Evolutionary conservation across 2,329 filamentous ascomycete species (phyloP).

Genomic region (Aspergillus vadensis): DNA sequence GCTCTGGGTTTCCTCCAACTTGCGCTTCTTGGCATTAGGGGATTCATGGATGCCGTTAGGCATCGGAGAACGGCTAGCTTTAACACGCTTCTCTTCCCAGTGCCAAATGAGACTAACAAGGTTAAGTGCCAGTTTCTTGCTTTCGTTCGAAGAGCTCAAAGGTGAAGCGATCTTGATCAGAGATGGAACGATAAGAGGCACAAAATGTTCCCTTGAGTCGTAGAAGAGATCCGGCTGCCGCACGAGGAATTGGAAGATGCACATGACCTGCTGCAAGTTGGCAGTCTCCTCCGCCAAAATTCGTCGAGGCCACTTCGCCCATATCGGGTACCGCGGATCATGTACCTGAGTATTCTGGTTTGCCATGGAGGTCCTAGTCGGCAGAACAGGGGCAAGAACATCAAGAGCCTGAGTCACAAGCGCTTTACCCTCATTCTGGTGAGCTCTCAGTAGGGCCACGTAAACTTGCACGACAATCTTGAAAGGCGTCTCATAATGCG

Average conservation of each 20-base stretch:
- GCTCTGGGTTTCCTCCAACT: slow-evolving; percentile 65
- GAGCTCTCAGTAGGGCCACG: slow-evolving; percentile 83
- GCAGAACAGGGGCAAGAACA: slow-evolving; percentile 89
- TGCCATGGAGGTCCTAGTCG: slow-evolving; percentile 68
- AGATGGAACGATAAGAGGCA: slow-evolving; percentile 82
- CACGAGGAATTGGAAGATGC: slow-evolving; percentile 96
- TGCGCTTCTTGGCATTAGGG: slow-evolving; percentile 73
- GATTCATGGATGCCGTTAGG: slow-evolving; percentile 61
- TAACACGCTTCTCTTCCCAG: slow-evolving; percentile 85
- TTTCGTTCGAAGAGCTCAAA: slow-evolving; percentile 84
- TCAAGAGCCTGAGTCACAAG: slow-evolving; percentile 93
- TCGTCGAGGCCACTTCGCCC: slow-evolving; percentile 86
- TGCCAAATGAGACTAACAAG: slow-evolving; percentile 88
- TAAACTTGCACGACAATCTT: slow-evolving; percentile 98
- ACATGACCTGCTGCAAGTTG: slow-evolving; percentile 92
- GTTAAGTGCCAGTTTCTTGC: slow-evolving; percentile 85
- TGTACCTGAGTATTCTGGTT: slow-evolving; percentile 57
- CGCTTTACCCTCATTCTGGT: slow-evolving; percentile 90
- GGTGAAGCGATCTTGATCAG: slow-evolving; percentile 80
- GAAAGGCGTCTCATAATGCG: slow-evolving; percentile 89
- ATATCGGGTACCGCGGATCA: slow-evolving; percentile 74
- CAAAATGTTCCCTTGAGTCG: slow-evolving; percentile 88
- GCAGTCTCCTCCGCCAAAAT: slow-evolving; percentile 93
- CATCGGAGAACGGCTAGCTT: slow-evolving; percentile 46
- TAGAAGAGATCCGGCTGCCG: slow-evolving; percentile 92